Conservation (phyloP, 2,329 filamentous ascomycete species). For the Aureobasidium subglaciale region DNA sequence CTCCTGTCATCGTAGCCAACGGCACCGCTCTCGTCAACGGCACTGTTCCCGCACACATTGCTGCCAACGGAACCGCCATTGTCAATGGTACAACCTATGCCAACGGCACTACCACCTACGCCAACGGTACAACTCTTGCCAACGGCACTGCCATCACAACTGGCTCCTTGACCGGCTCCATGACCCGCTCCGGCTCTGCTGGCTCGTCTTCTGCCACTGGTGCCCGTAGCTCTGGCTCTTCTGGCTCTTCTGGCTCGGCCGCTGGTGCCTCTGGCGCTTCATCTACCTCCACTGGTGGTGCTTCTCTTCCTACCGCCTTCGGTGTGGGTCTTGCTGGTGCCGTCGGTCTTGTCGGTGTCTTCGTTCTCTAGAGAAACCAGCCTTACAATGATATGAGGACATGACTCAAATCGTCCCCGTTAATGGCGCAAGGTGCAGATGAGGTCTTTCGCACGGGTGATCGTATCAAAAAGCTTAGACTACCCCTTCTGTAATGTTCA, state of each 20-base stretch:
- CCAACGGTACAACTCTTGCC: neutral
- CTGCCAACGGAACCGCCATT: constrained; percentile 7
- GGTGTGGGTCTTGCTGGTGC: constrained; percentile 36
- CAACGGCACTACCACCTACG: neutral
- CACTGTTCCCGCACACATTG: neutral
- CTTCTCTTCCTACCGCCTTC: constrained; percentile 31
- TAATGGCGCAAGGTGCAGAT: neutral
- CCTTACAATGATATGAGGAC: neutral
- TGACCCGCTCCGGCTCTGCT: neutral
- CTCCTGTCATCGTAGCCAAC: constrained; percentile 11
- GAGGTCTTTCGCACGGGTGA: neutral
- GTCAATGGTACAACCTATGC: constrained; percentile 16
- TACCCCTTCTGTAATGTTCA: constrained; percentile 4
- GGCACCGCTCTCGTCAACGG: constrained; percentile 16
- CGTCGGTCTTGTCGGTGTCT: constrained; percentile 36
- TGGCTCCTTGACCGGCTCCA: neutral
- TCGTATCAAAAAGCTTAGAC: constrained; percentile 12
- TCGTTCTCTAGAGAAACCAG: constrained; percentile 32
- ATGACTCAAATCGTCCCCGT: neutral
- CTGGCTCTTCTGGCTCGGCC: constrained; percentile 9
- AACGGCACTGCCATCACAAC: too few species aligned
- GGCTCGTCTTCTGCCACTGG: neutral
- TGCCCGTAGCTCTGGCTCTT: constrained; percentile 6
- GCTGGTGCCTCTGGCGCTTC: constrained; percentile 16
- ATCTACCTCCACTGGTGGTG: constrained; percentile 20